Percentiles rank a stretch among this genome's conserved stretches.
Evolutionary conservation across 2,329 filamentous ascomycete species (phyloP).

Genomic region (Penicillium italicum): DNA sequence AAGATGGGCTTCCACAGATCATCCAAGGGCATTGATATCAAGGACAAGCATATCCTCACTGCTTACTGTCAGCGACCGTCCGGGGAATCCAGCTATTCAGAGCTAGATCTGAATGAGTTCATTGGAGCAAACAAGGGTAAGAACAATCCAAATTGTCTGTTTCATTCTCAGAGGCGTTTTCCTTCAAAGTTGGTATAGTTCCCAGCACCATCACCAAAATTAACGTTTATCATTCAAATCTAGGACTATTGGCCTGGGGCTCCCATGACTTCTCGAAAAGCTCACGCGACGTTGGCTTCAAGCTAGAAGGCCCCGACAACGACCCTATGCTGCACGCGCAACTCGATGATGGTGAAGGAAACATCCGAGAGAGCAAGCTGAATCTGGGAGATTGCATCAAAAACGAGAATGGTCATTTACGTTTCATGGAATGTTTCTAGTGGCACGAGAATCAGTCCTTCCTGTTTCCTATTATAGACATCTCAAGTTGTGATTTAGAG

Average conservation of each 20-base stretch:
- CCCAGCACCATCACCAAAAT: not conserved
- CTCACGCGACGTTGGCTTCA: constrained; percentile 11
- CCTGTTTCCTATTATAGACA: not conserved
- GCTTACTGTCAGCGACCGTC: constrained; percentile 19
- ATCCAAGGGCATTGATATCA: constrained; percentile 19
- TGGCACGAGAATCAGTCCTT: not conserved
- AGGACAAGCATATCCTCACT: constrained; percentile 18
- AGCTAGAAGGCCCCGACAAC: constrained; percentile 15
- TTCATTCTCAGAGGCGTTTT: not conserved
- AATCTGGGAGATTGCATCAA: constrained; percentile 23
- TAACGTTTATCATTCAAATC: not conserved
- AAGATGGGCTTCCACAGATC: constrained; percentile 23
- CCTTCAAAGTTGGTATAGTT: not conserved
- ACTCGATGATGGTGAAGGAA: constrained; percentile 13
- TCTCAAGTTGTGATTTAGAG: not conserved
- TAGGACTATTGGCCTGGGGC: constrained; percentile 22
- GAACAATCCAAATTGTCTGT: not conserved
- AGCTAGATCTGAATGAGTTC: constrained; percentile 19
- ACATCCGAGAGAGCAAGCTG: constrained; percentile 5
- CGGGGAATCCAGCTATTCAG: constrained; percentile 19
- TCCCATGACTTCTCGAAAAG: constrained; percentile 10
- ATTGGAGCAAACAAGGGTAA: constrained; percentile 19
- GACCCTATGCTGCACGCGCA: constrained; percentile 19
- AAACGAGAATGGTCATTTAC: constrained; percentile 19
- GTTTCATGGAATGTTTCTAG: constrained; percentile 24